These are phyloP conservation scores for Kregervanrija fluxuum DNA, from an alignment of 805 yeast species.

Conservation along the genomic window DNA sequence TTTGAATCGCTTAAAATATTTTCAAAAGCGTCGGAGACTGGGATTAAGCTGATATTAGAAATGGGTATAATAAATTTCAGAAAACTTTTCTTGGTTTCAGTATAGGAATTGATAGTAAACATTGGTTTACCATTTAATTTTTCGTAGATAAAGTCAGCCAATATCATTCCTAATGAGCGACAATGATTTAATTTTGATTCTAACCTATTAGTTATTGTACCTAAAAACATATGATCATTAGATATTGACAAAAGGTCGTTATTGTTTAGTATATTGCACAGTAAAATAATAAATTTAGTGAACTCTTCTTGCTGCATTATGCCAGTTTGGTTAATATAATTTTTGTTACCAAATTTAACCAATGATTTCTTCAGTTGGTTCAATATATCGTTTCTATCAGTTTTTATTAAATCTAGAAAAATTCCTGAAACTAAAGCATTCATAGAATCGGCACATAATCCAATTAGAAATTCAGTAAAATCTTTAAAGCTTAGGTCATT, in stretches of 20 bases:
- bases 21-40: too few species aligned
- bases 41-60: too few species aligned
- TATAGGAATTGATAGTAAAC: constrained; percentile 23
- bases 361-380: constrained; percentile 5
- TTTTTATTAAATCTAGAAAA: too few species aligned
- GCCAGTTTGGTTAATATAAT: constrained; percentile 27
- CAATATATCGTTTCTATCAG: too few species aligned
- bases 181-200: constrained; percentile 38
- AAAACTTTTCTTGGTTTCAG: constrained; percentile 13
- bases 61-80: constrained; percentile 1
- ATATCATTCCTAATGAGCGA: constrained; percentile 46
- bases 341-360: constrained; percentile 18
- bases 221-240: constrained; percentile 33
- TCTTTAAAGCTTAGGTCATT: neutral
- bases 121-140: constrained; percentile 24
- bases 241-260: constrained; percentile 26
- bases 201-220: constrained; percentile 48
- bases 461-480: neutral
- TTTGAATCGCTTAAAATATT: too few species aligned
- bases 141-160: constrained; percentile 45
- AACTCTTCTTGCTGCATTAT: constrained; percentile 37
- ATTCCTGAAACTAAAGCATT: too few species aligned
- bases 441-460: too few species aligned
- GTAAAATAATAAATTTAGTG: constrained; percentile 40
- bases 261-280: constrained; percentile 22